A percentile compares a stretch with the other conserved stretches of the same genome.
These are phyloP conservation scores for Neurospora sp. DNA, from an alignment of 495 filamentous ascomycete species.

Conservation along the genomic window DNA sequence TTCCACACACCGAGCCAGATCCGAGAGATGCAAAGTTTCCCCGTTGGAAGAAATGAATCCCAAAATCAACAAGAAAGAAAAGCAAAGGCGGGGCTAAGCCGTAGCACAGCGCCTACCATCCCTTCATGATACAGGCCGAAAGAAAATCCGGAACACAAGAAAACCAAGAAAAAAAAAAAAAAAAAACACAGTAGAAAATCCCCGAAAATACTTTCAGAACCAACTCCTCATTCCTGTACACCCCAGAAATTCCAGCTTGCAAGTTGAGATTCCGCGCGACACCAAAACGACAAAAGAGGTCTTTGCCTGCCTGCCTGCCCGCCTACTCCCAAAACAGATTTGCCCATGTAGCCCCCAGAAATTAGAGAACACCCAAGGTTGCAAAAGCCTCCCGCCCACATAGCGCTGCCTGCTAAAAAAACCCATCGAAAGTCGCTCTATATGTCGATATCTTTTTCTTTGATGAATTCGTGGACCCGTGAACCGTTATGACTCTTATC, in stretches of 20 bases:
- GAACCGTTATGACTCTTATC: conserved; percentile 29
- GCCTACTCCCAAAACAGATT: conserved; percentile 12
- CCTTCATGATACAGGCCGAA: conserved; percentile 17
- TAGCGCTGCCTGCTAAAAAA: background rate
- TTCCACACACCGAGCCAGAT: conserved; percentile 9
- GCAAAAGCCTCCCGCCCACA: conserved; percentile 8
- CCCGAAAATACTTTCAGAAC: conserved; percentile 13
- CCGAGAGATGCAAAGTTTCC: conserved; percentile 20
- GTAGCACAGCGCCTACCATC: conserved; percentile 9
- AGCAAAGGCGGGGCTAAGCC: conserved; percentile 6
- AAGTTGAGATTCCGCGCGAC: conserved; percentile 12
- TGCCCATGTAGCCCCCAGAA: conserved; percentile 17
- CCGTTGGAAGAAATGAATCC: conserved; percentile 13
- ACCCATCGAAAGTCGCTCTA: conserved; percentile 21
- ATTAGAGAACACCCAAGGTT: conserved; percentile 18
- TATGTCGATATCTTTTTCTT: conserved; percentile 26
- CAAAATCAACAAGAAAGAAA: conserved; percentile 10
- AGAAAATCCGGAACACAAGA: conserved; percentile 4
- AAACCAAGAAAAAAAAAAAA: background rate
- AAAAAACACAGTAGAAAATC: conserved; percentile 4
- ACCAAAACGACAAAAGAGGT: conserved; percentile 18
- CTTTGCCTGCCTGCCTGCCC: conserved; percentile 19
- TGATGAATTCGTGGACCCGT: conserved; percentile 29
- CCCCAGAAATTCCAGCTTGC: conserved; percentile 10
- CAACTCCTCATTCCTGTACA: conserved; percentile 17